These are phyloP conservation scores for Monosporascus sp. DNA, from an alignment of 2,329 filamentous ascomycete genomes.

Conservation along the genomic window DNA sequence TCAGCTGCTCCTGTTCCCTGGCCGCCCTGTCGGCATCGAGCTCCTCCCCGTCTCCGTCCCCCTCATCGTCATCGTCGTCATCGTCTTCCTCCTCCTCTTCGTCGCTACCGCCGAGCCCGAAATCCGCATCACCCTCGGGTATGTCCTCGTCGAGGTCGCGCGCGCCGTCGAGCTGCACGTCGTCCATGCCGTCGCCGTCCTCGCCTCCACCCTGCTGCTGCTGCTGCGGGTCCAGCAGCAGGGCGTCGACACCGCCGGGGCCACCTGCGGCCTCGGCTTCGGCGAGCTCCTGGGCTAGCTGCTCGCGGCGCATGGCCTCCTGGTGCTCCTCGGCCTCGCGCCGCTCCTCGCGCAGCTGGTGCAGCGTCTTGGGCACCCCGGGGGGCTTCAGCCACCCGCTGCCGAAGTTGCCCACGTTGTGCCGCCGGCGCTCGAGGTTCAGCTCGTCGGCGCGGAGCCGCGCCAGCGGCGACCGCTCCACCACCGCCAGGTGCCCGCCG, in stretches of 20 bases:
- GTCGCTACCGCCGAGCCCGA: conserved; percentile 42
- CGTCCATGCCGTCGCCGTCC: conserved; percentile 45
- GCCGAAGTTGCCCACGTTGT: conserved; percentile 81
- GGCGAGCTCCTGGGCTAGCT: conserved; percentile 67
- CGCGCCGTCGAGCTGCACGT: conserved; percentile 50
- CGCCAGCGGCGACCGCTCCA: conserved; percentile 59
- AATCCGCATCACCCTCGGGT: conserved; percentile 58
- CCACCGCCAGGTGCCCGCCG: conserved; percentile 30
- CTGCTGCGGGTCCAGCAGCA: conserved; percentile 27
- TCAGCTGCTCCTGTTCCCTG: conserved; percentile 33
- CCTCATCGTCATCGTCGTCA: conserved; percentile 29
- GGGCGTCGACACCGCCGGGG: conserved; percentile 30
- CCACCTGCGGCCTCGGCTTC: conserved; percentile 53
- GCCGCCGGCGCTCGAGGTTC: conserved; percentile 68
- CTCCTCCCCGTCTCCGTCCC: conserved; percentile 28
- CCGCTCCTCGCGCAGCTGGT: conserved; percentile 84
- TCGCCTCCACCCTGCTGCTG: conserved; percentile 40
- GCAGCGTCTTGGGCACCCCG: conserved; percentile 80
- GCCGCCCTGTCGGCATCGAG: conserved; percentile 26
- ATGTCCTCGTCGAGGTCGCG: conserved; percentile 69
- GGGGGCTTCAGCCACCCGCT: conserved; percentile 87
- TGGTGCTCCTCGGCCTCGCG: conserved; percentile 83
- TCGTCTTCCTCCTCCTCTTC: conserved; percentile 33
- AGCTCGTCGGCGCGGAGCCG: conserved; percentile 72
- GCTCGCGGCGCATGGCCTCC: conserved; percentile 65